A percentile compares a stretch with the other conserved stretches of the same genome.
Conservation (phyloP, 202 grass and related monocot genomes). For the Carex sylvatica region DNA sequence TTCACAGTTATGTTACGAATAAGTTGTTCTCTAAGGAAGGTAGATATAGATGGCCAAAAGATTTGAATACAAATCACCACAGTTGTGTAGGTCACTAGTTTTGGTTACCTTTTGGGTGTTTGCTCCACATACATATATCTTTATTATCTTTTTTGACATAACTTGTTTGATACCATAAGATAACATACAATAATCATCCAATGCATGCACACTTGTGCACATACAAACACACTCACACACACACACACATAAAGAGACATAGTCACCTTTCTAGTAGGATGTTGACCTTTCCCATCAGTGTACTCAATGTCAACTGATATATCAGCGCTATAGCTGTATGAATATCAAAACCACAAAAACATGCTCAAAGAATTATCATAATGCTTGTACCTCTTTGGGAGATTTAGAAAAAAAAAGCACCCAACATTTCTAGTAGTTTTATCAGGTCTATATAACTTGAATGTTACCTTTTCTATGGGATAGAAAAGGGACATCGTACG, state of each 20-base stretch:
- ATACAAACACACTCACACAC: not conserved
- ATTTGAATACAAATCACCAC: not conserved
- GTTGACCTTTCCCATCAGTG: conserved; percentile 45
- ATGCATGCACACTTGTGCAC: not conserved
- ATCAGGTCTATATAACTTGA: not conserved
- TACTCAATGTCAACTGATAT: conserved; percentile 68
- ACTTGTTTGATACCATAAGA: not conserved
- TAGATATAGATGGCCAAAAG: not conserved
- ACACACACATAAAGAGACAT: not conserved
- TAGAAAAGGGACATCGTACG: not conserved
- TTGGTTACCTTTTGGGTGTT: conserved; percentile 10
- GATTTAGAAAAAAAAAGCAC: not conserved
- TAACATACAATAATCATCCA: not conserved
- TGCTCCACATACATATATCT: not conserved
- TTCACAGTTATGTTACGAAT: not conserved
- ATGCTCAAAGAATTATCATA: not conserved
- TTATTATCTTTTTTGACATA: conserved; percentile 2
- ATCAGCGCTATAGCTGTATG: conserved; percentile 71
- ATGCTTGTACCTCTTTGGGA: not conserved
- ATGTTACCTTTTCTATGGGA: not conserved
- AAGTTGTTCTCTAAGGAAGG: not conserved
- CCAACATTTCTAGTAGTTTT: not conserved
- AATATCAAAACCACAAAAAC: conserved; percentile 25
- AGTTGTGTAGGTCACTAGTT: not conserved
- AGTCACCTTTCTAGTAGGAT: not conserved